Evolutionary conservation across 345 rosid genomes (phyloP).

Genomic region (Passiflora organensis): DNA sequence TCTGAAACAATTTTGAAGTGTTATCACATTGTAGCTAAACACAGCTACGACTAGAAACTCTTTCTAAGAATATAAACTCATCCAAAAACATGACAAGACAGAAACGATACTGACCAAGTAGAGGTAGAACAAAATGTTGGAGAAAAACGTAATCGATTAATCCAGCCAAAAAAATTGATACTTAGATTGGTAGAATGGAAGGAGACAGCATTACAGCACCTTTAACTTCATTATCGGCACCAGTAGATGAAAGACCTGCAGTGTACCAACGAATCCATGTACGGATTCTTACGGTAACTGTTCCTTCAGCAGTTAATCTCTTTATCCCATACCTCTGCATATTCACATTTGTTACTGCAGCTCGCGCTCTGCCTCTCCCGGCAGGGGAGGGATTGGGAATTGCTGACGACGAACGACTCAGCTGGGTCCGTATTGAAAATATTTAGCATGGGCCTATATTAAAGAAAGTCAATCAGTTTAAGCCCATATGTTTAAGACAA

Average conservation of each 20-base stretch:
- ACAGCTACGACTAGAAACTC: neutral
- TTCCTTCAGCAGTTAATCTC: conserved; percentile 3
- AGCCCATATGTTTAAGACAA: too few species aligned
- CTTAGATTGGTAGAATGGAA: too few species aligned
- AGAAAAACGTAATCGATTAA: neutral
- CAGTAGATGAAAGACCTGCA: neutral
- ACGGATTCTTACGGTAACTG: neutral
- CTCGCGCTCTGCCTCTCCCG: too few species aligned
- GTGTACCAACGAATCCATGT: neutral
- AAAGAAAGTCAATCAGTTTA: too few species aligned
- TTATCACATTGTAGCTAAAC: neutral
- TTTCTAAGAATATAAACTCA: neutral
- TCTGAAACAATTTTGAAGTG: conserved; percentile 22
- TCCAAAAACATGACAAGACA: neutral
- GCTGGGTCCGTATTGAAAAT: too few species aligned
- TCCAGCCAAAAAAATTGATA: too few species aligned
- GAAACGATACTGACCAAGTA: neutral
- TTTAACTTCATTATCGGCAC: neutral
- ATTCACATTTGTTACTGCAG: neutral
- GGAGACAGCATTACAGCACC: neutral
- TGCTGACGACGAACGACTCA: too few species aligned
- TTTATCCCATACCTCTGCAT: conserved; percentile 13
- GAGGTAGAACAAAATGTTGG: neutral
- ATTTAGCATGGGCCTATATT: too few species aligned
- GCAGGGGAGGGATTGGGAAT: too few species aligned